Base-by-base conservation (phyloP, 1,284 basidiomycete genomes). In the Naganishia albida region DNA sequence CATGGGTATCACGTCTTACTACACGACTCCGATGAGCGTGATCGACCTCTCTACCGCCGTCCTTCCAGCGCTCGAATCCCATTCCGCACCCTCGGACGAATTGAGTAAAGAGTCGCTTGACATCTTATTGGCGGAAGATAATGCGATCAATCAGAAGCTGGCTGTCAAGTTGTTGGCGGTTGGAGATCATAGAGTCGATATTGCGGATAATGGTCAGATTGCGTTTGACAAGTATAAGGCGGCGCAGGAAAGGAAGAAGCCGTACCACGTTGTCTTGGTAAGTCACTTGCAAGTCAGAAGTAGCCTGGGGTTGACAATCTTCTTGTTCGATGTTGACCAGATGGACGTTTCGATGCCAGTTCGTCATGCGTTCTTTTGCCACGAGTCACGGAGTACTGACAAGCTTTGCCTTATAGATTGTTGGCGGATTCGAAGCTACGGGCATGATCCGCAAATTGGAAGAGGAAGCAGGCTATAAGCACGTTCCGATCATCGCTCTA, bases 281-380 rank as follows among this genome's bases (percentile, higher is more conserved):
- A 72, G 87, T 83, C 34, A 34, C 34, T 16, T 48, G 23, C 20
- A 0, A 50, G 23, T 23, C 23, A 44, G 44, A 55, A 3, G 63
- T 10, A 1, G 28, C 28, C 25, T 10, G 12, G 10, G 8, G 3
- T 18, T 64, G 23, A 42, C 60, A 12, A 30, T 49, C 7, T 43
- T 34, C 3, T 3, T 49, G 34, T n/a, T 57, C 16, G 15, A 59
- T 64, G 63, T 73, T 15, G 71, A 74, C 16, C 71, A 96, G 86
- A 98, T 99, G 96, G 95, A 99, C 74, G 91, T 98, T 20, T 94
- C 91, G 3, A 96, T 96, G 93, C 93, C 93, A 15, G 88, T 94
- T 81, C 94, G 63, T 39, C 13, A 26, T 23, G 25, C 4, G 12
- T 13, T 42, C 43, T 20, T 26, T 1, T 40, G 13, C 53, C 23